Percentiles rank a stretch among this genome's conserved stretches.
Conservation (phyloP, 1,139 yeast species). For the Diutina catenulata region DNA sequence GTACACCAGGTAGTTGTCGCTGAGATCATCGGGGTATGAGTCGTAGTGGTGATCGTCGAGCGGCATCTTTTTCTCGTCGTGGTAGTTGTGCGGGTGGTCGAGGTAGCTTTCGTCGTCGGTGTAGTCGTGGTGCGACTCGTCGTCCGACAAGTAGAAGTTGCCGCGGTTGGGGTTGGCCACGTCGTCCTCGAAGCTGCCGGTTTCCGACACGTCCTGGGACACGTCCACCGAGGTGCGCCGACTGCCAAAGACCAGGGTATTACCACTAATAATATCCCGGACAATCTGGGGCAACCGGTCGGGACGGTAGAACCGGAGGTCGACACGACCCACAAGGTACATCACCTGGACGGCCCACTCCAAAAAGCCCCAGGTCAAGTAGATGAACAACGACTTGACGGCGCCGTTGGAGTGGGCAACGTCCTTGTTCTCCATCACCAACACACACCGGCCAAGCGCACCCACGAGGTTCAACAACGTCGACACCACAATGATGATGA, state of each 20-base stretch:
- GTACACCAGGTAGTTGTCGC: no score
- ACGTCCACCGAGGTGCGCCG: no score
- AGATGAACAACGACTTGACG: constrained; percentile 42
- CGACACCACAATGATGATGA: constrained; percentile 36
- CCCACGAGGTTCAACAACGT: constrained; percentile 45
- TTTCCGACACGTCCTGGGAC: no score
- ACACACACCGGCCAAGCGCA: constrained; percentile 44
- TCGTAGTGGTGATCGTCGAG: neutral
- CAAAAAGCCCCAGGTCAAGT: constrained; percentile 53
- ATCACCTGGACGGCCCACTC: constrained; percentile 46
- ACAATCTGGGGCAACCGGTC: constrained; percentile 17
- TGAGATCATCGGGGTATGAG: no score
- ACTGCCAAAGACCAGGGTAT: no score
- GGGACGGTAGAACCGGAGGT: constrained; percentile 70
- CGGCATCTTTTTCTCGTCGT: no score
- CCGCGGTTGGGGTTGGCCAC: no score
- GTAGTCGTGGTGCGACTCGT: no score
- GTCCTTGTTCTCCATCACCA: constrained; percentile 29
- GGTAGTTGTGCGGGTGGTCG: no score
- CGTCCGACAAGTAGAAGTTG: no score
- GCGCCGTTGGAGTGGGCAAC: constrained; percentile 14
- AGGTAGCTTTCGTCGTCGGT: no score
- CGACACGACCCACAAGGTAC: constrained; percentile 53
- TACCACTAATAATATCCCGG: constrained; percentile 25
- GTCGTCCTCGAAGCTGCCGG: no score